A percentile compares a stretch with the other conserved stretches of the same genome.
phyloP scores from a whole-genome alignment of 306 rosid genomes.

The Alnus glutinosa region DNA sequence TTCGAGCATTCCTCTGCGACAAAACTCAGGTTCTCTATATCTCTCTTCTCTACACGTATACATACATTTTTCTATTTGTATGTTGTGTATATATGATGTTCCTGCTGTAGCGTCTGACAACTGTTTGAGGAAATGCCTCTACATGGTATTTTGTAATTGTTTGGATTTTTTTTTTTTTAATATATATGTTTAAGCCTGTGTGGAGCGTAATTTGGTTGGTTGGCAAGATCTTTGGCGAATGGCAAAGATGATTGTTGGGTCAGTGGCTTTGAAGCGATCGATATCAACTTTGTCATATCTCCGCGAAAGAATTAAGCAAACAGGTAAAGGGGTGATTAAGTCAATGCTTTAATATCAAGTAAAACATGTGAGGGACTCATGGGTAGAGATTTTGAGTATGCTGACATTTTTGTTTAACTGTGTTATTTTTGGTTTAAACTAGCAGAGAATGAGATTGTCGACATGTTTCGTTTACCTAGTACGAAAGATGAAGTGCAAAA shows the following conservation, averaged over 20 bases:
- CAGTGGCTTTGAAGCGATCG: conserved; percentile 43
- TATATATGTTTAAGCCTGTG: background rate
- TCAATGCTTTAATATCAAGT: background rate
- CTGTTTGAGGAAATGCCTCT: background rate
- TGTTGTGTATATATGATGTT: background rate
- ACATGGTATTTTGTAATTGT: background rate
- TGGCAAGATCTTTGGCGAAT: background rate
- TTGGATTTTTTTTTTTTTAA: background rate
- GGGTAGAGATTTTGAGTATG: conserved; percentile 8
- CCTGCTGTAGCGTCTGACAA: background rate
- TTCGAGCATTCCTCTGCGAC: background rate
- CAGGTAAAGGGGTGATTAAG: conserved; percentile 45
- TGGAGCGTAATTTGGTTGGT: background rate
- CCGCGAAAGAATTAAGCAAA: conserved; percentile 73
- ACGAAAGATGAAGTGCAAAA: conserved; percentile 31
- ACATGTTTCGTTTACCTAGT: conserved; percentile 66
- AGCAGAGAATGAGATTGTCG: conserved; percentile 78
- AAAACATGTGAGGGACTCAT: background rate
- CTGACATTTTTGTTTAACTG: conserved; percentile 20
- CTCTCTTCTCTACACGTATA: background rate
- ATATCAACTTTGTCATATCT: conserved; percentile 59
- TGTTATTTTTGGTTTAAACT: conserved; percentile 35
- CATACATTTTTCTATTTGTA: background rate
- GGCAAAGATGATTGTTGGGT: conserved; percentile 36
- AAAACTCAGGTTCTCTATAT: background rate